Evolutionary conservation across 495 filamentous ascomycete species (phyloP).

Genomic region (Talaromyces adpressus): DNA sequence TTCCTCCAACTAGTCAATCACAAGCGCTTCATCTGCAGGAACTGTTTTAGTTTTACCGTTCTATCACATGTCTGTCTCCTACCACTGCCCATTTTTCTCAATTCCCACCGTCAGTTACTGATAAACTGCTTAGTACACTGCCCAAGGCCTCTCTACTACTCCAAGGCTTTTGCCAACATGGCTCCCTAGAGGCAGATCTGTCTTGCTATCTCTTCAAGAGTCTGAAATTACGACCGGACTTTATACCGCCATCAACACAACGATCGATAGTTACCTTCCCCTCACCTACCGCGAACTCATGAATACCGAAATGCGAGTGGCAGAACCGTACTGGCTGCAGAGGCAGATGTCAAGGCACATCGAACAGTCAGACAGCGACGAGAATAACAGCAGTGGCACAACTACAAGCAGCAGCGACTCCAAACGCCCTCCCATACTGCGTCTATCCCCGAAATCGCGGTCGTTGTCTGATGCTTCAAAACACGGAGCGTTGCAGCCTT

Average conservation of each 20-base stretch:
- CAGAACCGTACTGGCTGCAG: constrained; percentile 8
- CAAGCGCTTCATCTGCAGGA: background rate
- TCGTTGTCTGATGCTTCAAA: constrained; percentile 39
- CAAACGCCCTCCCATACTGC: constrained; percentile 9
- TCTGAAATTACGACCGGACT: background rate
- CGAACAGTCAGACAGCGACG: constrained; percentile 9
- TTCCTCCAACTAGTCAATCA: background rate
- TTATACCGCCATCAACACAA: background rate
- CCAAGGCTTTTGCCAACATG: background rate
- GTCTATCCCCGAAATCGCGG: constrained; percentile 31
- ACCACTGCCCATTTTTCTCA: background rate
- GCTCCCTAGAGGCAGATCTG: background rate
- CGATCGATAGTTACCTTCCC: background rate
- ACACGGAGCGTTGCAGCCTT: constrained; percentile 19
- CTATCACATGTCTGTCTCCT: background rate
- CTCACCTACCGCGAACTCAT: background rate
- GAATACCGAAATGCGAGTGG: constrained; percentile 1
- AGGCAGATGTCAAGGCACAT: constrained; percentile 6
- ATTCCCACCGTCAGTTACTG: background rate
- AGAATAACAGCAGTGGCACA: constrained; percentile 4
- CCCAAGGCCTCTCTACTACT: background rate
- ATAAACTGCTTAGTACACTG: background rate
- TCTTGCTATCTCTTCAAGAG: background rate
- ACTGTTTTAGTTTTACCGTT: background rate
- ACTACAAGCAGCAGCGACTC: constrained; percentile 4